Evolutionary conservation across 495 filamentous ascomycete genomes (phyloP).

Genomic region (Lophiotrema nucula): DNA sequence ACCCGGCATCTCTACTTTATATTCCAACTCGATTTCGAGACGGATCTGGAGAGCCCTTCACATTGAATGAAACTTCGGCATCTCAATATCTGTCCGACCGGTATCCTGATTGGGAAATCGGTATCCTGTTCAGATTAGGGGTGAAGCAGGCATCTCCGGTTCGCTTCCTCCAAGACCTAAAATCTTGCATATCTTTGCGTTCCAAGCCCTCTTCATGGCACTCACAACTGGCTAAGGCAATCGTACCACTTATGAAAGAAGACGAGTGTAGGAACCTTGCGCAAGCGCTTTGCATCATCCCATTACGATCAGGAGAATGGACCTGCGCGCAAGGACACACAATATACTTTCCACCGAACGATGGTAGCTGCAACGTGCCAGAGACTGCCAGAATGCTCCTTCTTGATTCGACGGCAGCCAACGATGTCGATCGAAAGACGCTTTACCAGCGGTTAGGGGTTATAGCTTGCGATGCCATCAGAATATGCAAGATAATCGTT

Average conservation of each 20-base stretch:
- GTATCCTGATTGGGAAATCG: too few species aligned
- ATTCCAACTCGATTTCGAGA: too few species aligned
- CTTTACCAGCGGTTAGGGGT: background rate
- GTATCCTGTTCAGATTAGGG: background rate
- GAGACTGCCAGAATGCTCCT: too few species aligned
- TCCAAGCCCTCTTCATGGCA: background rate
- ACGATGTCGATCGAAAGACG: background rate
- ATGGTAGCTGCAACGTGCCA: background rate
- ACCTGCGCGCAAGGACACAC: background rate
- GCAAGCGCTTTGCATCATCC: background rate
- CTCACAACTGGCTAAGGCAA: background rate
- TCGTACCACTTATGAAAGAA: background rate
- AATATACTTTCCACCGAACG: background rate
- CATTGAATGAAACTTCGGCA: too few species aligned
- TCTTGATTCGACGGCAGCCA: background rate
- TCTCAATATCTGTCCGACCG: too few species aligned
- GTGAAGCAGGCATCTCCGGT: background rate
- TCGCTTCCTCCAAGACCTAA: background rate
- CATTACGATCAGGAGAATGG: background rate
- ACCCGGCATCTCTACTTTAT: background rate
- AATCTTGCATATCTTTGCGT: background rate
- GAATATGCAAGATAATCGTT: background rate
- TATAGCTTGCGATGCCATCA: background rate
- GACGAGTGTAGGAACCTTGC: background rate
- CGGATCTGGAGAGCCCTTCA: too few species aligned